Base-by-base conservation (phyloP, 164 flowering plant genomes). In the Malania oleifera region DNA sequence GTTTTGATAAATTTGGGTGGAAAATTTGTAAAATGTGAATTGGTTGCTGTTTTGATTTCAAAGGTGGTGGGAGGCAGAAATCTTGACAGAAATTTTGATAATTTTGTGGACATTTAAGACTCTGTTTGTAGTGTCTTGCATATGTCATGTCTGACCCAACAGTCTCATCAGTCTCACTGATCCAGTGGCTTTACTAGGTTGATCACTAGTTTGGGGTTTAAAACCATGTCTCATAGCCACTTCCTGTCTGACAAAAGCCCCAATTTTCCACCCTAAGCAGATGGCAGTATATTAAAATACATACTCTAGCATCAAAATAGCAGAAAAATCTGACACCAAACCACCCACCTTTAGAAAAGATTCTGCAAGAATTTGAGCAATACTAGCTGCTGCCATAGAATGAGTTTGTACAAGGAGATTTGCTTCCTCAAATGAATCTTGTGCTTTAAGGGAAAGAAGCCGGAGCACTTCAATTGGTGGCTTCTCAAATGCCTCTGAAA, bases 381-480 rank as follows among this genome's bases (percentile, higher is more conserved):
- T 78, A 68, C 82, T 82, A 19, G 96, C 77, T 51, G 97, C 82
- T 34, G 96, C 81, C 85, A 95, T 83, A 26, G 85, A 67, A 76
- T 95, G 96, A 40, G 89, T 80, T 60, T 80, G 88, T 51, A 95
- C 88, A 10, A 91, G 77, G 40, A 83, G 80, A 54, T 75, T 77
- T 25, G 99, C 97, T 75, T 88, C 96, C 67, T 88, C 97, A 75
- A 88, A 84, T 26, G 99, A 95, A 52, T 95, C 97, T 72, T 95
- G 99, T n/a, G 99, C 99, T 77, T 95, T 93, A 46, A 95, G 97
- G 62, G 93, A 88, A 67, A 90, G 92, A 62, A 95, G 70, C 76
- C 87, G 97, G 18, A 95, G 75, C 62, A 95, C 70, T 66, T 95
- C 99, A 61, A 87, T 70, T 41, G 99, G 97, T 60, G 76, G 89